Conservation (phyloP, 1,139 yeast species). For the Blastobotrys arbuscula region DNA sequence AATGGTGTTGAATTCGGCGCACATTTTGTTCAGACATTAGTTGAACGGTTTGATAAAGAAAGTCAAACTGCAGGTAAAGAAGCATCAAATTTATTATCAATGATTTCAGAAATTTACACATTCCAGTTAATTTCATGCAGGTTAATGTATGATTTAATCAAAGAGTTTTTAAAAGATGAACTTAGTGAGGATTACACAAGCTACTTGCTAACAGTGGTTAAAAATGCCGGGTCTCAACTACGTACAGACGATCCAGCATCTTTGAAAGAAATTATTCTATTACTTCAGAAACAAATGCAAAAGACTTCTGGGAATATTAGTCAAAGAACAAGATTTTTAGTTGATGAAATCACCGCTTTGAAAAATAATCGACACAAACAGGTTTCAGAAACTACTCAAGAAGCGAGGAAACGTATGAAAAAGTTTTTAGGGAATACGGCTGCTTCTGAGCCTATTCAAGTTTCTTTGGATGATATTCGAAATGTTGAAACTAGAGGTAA, state of each 20-base stretch:
- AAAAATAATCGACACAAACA: conserved; percentile 76
- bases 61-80: conserved; percentile 43
- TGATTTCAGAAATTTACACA: conserved; percentile 71
- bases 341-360: conserved; percentile 79
- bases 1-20: conserved; percentile 89
- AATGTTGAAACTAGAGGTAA: conserved; percentile 75
- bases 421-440: conserved; percentile 52
- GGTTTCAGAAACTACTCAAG: conserved; percentile 41
- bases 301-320: conserved; percentile 39
- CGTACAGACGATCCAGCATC: conserved; percentile 88
- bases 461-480: conserved; percentile 74
- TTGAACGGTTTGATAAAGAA: conserved; percentile 53
- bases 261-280: conserved; percentile 67
- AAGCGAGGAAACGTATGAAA: conserved; percentile 55
- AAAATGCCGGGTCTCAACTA: conserved; percentile 76
- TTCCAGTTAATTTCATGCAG: conserved; percentile 70
- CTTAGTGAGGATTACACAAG: conserved; percentile 74
- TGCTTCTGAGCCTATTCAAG: conserved; percentile 71
- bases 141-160: conserved; percentile 71
- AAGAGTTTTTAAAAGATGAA: conserved; percentile 44
- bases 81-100: conserved; percentile 62
- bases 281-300: conserved; percentile 47
- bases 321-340: conserved; percentile 72
- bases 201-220: conserved; percentile 60
- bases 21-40: conserved; percentile 66